Percentiles rank a stretch among this genome's conserved stretches.
These are phyloP conservation scores for Spergularia azorica DNA, from an alignment of 179 eudicot genomes.

Conservation along the genomic window DNA sequence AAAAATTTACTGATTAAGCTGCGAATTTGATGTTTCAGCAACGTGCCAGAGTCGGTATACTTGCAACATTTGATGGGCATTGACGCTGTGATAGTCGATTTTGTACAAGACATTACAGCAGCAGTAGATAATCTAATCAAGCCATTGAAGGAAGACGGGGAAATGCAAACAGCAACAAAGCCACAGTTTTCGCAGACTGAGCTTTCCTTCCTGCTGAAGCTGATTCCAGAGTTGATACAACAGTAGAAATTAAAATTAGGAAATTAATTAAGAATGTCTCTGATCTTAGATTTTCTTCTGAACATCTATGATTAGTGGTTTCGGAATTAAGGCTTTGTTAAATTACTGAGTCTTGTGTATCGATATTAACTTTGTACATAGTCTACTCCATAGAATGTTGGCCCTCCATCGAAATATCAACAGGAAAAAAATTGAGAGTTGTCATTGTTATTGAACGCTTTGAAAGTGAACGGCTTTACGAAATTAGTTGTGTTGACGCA, in stretches of 20 bases:
- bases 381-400: constrained; percentile 18
- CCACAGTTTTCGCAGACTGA: constrained; percentile 85
- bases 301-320: not conserved
- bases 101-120: constrained; percentile 71
- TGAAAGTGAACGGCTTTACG: too few relatives aligned
- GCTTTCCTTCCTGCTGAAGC: constrained; percentile 73
- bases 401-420: constrained; percentile 21
- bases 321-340: not conserved
- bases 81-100: constrained; percentile 87
- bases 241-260: constrained; percentile 21
- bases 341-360: constrained; percentile 13
- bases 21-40: constrained; percentile 30
- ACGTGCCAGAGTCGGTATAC: constrained; percentile 40
- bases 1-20: not conserved
- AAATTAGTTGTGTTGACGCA: too few relatives aligned
- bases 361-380: constrained; percentile 23
- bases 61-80: constrained; percentile 80
- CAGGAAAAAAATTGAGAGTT: not conserved
- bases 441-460: not conserved
- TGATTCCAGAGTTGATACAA: constrained; percentile 79
- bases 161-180: constrained; percentile 33
- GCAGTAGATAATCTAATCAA: constrained; percentile 61
- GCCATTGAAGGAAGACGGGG: constrained; percentile 31
- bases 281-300: not conserved
- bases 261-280: not conserved